These are phyloP conservation scores for Thuja plicata DNA, from an alignment of 83 land plant species.

Conservation along the genomic window DNA sequence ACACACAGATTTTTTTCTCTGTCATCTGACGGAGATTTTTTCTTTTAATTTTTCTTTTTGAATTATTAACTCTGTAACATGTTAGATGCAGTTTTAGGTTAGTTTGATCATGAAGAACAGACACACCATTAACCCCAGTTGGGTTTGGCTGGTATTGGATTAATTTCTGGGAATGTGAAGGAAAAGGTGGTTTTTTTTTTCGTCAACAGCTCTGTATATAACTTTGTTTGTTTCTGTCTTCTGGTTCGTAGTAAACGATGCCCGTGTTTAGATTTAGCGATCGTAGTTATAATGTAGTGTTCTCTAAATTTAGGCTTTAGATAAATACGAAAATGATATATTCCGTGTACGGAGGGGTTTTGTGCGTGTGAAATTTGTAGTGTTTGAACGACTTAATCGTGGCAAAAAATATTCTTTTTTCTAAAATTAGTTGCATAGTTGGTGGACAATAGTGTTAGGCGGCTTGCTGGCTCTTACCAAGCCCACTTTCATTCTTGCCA, in stretches of 20 bases:
- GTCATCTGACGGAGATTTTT: not conserved
- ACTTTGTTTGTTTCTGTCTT: not conserved
- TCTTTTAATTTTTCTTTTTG: not conserved
- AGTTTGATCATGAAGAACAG: not conserved
- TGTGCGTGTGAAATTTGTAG: not conserved
- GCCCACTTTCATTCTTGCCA: not conserved
- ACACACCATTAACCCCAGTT: constrained; percentile 6
- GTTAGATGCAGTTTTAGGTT: constrained; percentile 5
- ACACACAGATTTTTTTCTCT: not conserved
- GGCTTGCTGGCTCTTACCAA: not conserved
- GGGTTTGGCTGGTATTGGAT: constrained; percentile 18
- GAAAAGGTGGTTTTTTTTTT: constrained; percentile 17
- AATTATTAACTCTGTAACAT: constrained; percentile 6
- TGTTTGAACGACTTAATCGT: not conserved
- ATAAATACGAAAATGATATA: not conserved
- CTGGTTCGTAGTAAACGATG: not conserved
- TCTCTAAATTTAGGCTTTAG: not conserved
- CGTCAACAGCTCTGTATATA: not conserved
- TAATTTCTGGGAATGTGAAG: constrained; percentile 19
- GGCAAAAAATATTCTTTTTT: constrained; percentile 6
- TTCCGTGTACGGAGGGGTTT: not conserved
- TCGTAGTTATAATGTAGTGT: not conserved
- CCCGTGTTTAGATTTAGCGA: not conserved
- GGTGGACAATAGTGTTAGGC: not conserved
- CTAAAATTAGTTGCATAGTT: not conserved